A percentile compares a stretch with the other conserved stretches of the same genome.
phyloP scores from a whole-genome alignment of 257 asterid species.

The Solanum pimpinellifolium region DNA sequence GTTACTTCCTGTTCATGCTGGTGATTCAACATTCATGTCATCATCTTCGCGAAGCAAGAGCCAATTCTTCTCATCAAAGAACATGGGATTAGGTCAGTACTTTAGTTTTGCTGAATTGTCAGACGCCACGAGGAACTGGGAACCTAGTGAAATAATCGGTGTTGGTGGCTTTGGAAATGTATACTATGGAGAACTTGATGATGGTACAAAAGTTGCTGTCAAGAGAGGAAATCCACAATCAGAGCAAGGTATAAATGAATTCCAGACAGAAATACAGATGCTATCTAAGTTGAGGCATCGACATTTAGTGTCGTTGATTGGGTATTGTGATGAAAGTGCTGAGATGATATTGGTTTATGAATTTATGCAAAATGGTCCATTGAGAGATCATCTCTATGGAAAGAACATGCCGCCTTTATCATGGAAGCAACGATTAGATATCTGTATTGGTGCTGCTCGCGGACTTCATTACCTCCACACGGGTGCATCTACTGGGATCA shows the following conservation, averaged over 20 bases:
- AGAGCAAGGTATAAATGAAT: slow-evolving; percentile 10
- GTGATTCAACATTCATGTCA: slow-evolving; percentile 30
- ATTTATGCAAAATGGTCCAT: slow-evolving; percentile 13
- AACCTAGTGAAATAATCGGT: slow-evolving; percentile 4
- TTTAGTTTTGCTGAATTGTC: slow-evolving; percentile 36
- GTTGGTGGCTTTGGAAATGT: slow-evolving; percentile 19
- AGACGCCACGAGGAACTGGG: slow-evolving; percentile 11
- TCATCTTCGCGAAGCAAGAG: slow-evolving; percentile 36
- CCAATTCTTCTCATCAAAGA: slow-evolving; percentile 37
- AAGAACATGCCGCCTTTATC: background rate
- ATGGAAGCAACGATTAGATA: slow-evolving; percentile 9
- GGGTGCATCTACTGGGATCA: slow-evolving; percentile 10
- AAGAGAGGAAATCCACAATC: slow-evolving; percentile 14
- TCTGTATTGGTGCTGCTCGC: slow-evolving; percentile 14
- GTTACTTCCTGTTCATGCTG: slow-evolving; percentile 29
- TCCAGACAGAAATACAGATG: slow-evolving; percentile 12
- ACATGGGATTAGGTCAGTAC: slow-evolving; percentile 39
- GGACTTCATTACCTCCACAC: slow-evolving; percentile 20
- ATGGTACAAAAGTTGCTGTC: slow-evolving; percentile 13
- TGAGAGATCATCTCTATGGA: slow-evolving; percentile 13
- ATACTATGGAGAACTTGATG: slow-evolving; percentile 1
- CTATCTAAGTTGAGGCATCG: slow-evolving; percentile 11
- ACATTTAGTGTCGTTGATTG: slow-evolving; percentile 13
- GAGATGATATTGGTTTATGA: slow-evolving; percentile 18
- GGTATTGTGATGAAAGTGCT: slow-evolving; percentile 9